phyloP scores from a whole-genome alignment of 345 rosid species.

The Alliaria petiolata region DNA sequence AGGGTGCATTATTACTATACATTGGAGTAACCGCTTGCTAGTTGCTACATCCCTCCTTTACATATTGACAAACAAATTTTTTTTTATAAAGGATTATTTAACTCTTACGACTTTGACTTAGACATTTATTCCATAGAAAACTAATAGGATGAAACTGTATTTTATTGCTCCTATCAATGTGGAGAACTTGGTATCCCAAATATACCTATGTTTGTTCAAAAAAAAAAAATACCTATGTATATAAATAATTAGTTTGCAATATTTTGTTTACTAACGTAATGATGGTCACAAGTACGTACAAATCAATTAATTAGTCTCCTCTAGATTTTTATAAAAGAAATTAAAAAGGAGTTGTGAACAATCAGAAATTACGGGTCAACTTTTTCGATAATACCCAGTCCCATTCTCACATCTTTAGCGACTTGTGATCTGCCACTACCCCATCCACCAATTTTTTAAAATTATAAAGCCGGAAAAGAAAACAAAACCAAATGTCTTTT shows the following conservation, averaged over 20 bases:
- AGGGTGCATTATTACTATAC: not conserved
- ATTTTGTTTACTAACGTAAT: not conserved
- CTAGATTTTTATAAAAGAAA: not conserved
- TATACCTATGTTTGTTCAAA: conserved; percentile 14
- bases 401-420: conserved; percentile 27
- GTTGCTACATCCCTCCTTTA: not conserved
- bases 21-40: not conserved
- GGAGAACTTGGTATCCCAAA: conserved; percentile 26
- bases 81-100: not conserved
- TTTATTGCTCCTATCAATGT: conserved; percentile 22
- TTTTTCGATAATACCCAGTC: conserved; percentile 21
- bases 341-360: conserved; percentile 23
- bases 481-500: conserved; percentile 23
- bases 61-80: not conserved
- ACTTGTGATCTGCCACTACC: conserved; percentile 31
- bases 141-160: not conserved
- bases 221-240: too few relatives aligned
- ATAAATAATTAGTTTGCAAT: not conserved
- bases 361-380: conserved; percentile 29
- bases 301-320: conserved; percentile 15
- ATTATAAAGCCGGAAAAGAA: not conserved
- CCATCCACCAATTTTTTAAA: conserved; percentile 32
- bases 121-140: not conserved
- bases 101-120: conserved; percentile 21
- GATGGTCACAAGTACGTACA: too few relatives aligned